These are phyloP conservation scores for Pichia membranifaciens DNA, from an alignment of 805 yeast species.

Conservation along the genomic window DNA sequence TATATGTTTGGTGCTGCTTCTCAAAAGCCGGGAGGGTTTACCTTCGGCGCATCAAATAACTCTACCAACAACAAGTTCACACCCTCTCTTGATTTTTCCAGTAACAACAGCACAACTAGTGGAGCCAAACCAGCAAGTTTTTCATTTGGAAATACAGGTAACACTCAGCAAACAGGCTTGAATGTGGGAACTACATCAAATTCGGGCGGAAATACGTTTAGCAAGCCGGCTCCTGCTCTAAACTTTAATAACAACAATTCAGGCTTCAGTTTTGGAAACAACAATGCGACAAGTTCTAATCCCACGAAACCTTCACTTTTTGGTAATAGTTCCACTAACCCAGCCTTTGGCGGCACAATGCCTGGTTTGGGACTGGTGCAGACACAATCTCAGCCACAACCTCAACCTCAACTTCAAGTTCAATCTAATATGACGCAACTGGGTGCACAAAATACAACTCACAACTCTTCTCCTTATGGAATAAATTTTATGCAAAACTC, in stretches of 20 bases:
- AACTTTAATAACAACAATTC: constrained; percentile 7
- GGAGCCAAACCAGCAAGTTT: constrained; percentile 13
- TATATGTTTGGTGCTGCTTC: constrained; percentile 25
- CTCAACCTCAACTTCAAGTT: no score
- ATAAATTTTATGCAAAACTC: constrained; percentile 15
- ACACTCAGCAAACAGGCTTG: constrained; percentile 18
- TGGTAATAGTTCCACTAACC: constrained; percentile 21
- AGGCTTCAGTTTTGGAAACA: constrained; percentile 16
- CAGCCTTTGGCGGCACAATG: constrained; percentile 3
- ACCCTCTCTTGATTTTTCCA: constrained; percentile 1
- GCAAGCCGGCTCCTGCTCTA: neutral
- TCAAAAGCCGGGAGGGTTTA: constrained; percentile 20
- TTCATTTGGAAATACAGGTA: constrained; percentile 23
- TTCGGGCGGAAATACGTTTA: neutral
- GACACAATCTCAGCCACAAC: constrained; percentile 9
- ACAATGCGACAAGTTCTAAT: neutral
- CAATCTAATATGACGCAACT: neutral
- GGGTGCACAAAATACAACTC: neutral
- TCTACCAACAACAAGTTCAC: neutral
- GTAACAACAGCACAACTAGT: neutral
- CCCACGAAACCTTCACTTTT: constrained; percentile 18
- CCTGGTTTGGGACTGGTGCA: constrained; percentile 14
- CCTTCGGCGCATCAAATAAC: constrained; percentile 18
- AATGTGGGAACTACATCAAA: constrained; percentile 4
- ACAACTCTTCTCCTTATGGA: constrained; percentile 22